Base-by-base conservation (phyloP, 345 rosid species). In the Pseudoturritis turrita region DNA sequence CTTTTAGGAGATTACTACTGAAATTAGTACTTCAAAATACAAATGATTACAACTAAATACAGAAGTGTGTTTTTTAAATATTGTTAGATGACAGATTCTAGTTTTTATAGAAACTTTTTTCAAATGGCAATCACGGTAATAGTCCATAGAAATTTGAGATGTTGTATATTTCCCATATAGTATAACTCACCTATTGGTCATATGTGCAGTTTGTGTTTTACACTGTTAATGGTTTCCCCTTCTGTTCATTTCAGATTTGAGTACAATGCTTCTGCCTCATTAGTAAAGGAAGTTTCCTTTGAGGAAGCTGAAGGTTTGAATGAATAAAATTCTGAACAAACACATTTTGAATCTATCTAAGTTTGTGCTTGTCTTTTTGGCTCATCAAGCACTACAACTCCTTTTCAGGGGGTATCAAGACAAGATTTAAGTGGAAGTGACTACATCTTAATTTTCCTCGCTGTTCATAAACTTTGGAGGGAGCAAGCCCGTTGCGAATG, bases 221-320 rank as follows among this genome's bases (percentile, higher is more conserved):
- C 0, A 2, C 55, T 72, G 31, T 55, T 33, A 23, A 31, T 62
- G 19, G 46, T 64, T 18, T 37, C 45, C 19, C 26, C 60, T 65
- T 71, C 25, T 75, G 10, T 67, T 51, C 12, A 15, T 74, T 44
- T 54, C 79, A 96, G 96, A 68, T 90, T 92, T 46, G 95, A 92
- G 78, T 96, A 90, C 63, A 77, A 82, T 78, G 95, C 96, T 15
- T 78, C 88, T 37, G 88, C 96, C 50, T 93, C 90, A 18, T 72
- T 88, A 73, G 84, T 87, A 52, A 96, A 92, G 71, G 96, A 90
- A 84, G 87, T 92, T 76, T 82, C 82, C 10, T 88, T 87, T 62
- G 95, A 87, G 79, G 83, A 88, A 84, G 87, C 79, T 49, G 88
- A 96, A 84, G 98, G 96, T 89, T 46, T 21, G 83, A 62, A 41